These are phyloP conservation scores for Allium fistulosum DNA, from an alignment of 106 monocot genomes.

Conservation along the genomic window DNA sequence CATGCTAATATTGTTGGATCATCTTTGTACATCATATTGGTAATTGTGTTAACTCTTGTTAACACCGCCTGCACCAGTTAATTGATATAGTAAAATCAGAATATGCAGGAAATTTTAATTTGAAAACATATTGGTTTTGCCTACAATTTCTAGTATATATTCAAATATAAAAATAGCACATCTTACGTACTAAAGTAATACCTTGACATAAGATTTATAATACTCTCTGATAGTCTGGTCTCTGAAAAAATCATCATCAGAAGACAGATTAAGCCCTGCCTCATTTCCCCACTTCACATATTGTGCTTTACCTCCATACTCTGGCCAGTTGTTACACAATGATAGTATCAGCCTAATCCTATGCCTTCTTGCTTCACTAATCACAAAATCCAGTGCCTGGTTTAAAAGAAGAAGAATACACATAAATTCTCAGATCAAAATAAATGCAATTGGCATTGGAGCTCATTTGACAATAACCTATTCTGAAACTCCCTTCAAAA, in stretches of 20 bases:
- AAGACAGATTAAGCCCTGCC: constrained; percentile 53
- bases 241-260: constrained; percentile 79
- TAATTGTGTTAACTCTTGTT: constrained; percentile 65
- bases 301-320: constrained; percentile 78
- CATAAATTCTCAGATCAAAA: not conserved
- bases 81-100: not conserved
- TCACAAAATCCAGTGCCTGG: constrained; percentile 79
- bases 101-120: not conserved
- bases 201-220: constrained; percentile 78
- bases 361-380: constrained; percentile 75
- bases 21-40: constrained; percentile 62
- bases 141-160: not conserved
- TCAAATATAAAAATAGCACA: not conserved
- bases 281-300: constrained; percentile 72
- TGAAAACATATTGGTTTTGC: not conserved
- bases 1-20: constrained; percentile 92
- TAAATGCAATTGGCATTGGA: not conserved
- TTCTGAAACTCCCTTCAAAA: no score
- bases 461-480: no score
- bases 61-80: constrained; percentile 35
- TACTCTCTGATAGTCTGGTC: constrained; percentile 56
- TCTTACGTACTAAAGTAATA: not conserved
- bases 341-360: constrained; percentile 57
- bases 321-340: constrained; percentile 73
- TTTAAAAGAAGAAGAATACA: not conserved